phyloP scores from a whole-genome alignment of 768 basidiomycete genomes.

The Hericium alpestre region DNA sequence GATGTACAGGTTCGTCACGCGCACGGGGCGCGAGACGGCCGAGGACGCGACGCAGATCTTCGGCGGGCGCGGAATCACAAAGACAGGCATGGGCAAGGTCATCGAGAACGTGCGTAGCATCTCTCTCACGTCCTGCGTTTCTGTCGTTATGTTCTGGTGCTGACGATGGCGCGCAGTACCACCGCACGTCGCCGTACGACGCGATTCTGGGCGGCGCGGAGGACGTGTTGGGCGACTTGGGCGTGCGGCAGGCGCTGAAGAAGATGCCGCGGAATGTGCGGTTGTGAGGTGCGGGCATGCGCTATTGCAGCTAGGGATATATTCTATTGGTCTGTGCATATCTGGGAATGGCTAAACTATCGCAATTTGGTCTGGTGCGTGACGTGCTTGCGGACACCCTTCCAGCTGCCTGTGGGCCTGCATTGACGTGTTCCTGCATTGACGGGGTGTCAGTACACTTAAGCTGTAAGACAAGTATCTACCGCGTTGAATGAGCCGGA shows the following conservation, averaged over 20 bases:
- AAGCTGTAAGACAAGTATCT: too few relatives aligned
- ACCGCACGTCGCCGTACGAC: slow-evolving; percentile 76
- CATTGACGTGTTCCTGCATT: too few relatives aligned
- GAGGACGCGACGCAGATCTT: slow-evolving; percentile 78
- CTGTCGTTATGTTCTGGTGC: neutral
- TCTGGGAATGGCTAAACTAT: too few relatives aligned
- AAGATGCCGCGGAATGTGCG: slow-evolving; percentile 49
- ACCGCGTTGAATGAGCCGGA: too few relatives aligned
- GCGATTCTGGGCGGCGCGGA: slow-evolving; percentile 76
- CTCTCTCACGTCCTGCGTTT: neutral
- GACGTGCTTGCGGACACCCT: too few relatives aligned
- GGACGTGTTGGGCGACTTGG: slow-evolving; percentile 64
- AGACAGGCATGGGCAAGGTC: slow-evolving; percentile 76
- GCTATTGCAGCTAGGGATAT: too few relatives aligned
- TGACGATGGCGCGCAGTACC: slow-evolving; percentile 41
- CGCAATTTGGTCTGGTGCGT: too few relatives aligned
- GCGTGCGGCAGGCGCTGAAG: slow-evolving; percentile 63
- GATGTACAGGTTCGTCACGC: slow-evolving; percentile 49
- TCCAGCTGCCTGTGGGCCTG: too few relatives aligned
- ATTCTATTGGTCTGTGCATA: too few relatives aligned
- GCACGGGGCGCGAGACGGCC: slow-evolving; percentile 55
- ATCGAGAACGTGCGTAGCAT: slow-evolving; percentile 55
- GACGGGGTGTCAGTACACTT: too few relatives aligned
- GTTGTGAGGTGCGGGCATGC: slow-evolving; percentile 20
- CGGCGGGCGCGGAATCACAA: slow-evolving; percentile 81